Percentiles rank a stretch among this genome's conserved stretches.
These are phyloP conservation scores for Diaporthe eres DNA, from an alignment of 2,329 filamentous ascomycete genomes.

Conservation along the genomic window DNA sequence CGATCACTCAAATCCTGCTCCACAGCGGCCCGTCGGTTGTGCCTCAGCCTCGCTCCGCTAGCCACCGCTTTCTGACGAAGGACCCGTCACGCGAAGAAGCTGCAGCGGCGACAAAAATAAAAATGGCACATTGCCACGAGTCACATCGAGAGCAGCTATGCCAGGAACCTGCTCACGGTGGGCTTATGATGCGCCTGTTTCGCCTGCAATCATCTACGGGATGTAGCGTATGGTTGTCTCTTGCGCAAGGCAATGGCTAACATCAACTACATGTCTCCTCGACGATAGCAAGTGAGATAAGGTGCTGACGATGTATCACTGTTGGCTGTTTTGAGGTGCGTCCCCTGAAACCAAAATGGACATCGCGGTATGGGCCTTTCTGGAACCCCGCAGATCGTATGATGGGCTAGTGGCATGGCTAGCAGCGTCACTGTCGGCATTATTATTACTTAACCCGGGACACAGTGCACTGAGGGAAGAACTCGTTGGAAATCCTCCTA, in stretches of 20 bases:
- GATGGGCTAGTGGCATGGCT: not conserved
- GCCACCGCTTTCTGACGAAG: not conserved
- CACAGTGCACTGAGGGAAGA: not conserved
- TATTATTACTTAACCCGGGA: not conserved
- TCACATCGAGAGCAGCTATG: not conserved
- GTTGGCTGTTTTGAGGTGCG: not conserved
- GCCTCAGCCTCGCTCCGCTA: conserved; percentile 4
- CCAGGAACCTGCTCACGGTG: not conserved
- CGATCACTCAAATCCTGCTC: conserved; percentile 9
- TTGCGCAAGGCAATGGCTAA: not conserved
- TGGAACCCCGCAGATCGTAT: conserved; percentile 15
- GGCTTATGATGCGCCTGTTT: not conserved
- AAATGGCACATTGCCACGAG: not conserved
- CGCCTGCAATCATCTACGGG: not conserved
- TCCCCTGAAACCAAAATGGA: not conserved
- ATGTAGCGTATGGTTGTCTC: not conserved
- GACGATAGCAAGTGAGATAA: not conserved
- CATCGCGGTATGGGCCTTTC: conserved; percentile 12
- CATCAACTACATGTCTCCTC: not conserved
- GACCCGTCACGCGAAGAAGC: not conserved
- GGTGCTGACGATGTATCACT: conserved; percentile 11
- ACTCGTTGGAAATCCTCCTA: not conserved
- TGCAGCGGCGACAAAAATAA: not conserved
- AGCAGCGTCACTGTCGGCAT: not conserved
- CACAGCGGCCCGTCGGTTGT: conserved; percentile 5